Conservation (phyloP, 306 rosid species). For the Hippophae gyantsensis region DNA sequence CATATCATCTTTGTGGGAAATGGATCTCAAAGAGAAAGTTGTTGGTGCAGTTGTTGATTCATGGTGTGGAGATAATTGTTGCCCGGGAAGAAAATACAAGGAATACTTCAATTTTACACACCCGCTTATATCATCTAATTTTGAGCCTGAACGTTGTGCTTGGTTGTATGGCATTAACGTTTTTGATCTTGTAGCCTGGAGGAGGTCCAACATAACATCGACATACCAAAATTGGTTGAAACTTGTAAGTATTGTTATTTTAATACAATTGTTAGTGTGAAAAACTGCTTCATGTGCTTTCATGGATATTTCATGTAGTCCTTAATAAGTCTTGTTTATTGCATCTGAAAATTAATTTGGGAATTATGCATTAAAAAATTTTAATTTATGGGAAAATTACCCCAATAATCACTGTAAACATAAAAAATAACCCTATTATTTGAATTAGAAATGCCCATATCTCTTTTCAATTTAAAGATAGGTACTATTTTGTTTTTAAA, state of each 20-base stretch:
- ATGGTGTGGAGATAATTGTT: slow-evolving; percentile 51
- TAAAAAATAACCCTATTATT: too few relatives aligned
- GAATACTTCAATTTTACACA: slow-evolving; percentile 77
- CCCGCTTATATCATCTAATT: slow-evolving; percentile 56
- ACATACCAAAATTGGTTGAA: slow-evolving; percentile 67
- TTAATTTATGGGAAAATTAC: too few relatives aligned
- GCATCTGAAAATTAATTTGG: too few relatives aligned
- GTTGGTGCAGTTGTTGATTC: slow-evolving; percentile 69
- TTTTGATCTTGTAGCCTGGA: slow-evolving; percentile 82
- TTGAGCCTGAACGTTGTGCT: slow-evolving; percentile 42
- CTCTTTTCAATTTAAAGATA: too few relatives aligned
- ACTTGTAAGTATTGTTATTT: slow-evolving; percentile 42
- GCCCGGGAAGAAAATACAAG: slow-evolving; percentile 55
- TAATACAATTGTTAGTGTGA: not conserved
- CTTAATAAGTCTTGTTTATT: too few relatives aligned
- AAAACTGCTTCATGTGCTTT: too few relatives aligned
- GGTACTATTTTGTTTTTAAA: too few relatives aligned
- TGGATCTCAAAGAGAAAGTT: slow-evolving; percentile 76
- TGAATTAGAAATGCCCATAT: too few relatives aligned
- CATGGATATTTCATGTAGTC: too few relatives aligned
- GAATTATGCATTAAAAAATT: too few relatives aligned
- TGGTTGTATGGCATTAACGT: slow-evolving; percentile 73
- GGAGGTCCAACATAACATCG: slow-evolving; percentile 57
- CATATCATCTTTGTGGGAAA: slow-evolving; percentile 70
- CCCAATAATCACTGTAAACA: too few relatives aligned